phyloP scores from a whole-genome alignment of 345 rosid genomes.

The Syzygium jambos region DNA sequence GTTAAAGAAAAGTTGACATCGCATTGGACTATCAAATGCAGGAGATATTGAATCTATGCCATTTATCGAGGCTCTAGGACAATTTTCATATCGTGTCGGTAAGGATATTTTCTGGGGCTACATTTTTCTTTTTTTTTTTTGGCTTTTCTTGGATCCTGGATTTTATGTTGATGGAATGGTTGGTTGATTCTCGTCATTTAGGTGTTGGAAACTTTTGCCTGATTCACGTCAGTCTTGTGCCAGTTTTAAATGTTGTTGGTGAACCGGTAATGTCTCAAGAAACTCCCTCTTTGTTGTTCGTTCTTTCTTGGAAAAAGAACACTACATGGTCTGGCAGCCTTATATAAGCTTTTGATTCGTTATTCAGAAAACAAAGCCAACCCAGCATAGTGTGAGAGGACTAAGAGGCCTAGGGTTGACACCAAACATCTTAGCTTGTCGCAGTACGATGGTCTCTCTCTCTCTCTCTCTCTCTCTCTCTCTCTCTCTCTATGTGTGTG shows the following conservation, averaged over 20 bases:
- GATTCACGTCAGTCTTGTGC: constrained; percentile 98
- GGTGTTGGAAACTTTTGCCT: constrained; percentile 89
- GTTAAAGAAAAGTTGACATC: background rate
- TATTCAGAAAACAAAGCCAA: constrained; percentile 90
- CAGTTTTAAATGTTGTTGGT: constrained; percentile 91
- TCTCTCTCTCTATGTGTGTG: background rate
- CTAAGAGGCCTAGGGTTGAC: constrained; percentile 83
- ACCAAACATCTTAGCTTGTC: constrained; percentile 88
- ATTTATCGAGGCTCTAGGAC: constrained; percentile 93
- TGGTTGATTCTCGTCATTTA: constrained; percentile 19
- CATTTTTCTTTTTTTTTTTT: background rate
- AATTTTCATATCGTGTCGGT: constrained; percentile 92
- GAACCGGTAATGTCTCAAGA: constrained; percentile 56
- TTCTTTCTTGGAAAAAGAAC: background rate
- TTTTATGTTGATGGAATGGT: background rate
- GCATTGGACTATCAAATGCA: constrained; percentile 14
- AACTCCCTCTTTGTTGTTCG: background rate
- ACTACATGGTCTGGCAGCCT: background rate
- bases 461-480: background rate
- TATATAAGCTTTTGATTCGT: background rate
- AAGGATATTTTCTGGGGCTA: constrained; percentile 15
- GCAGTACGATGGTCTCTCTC: constrained; percentile 59
- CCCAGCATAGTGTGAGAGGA: constrained; percentile 90
- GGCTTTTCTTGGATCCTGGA: background rate
- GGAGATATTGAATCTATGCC: constrained; percentile 99